Base-by-base conservation (phyloP, 495 filamentous ascomycete species). In the Penicillium paradoxum region DNA sequence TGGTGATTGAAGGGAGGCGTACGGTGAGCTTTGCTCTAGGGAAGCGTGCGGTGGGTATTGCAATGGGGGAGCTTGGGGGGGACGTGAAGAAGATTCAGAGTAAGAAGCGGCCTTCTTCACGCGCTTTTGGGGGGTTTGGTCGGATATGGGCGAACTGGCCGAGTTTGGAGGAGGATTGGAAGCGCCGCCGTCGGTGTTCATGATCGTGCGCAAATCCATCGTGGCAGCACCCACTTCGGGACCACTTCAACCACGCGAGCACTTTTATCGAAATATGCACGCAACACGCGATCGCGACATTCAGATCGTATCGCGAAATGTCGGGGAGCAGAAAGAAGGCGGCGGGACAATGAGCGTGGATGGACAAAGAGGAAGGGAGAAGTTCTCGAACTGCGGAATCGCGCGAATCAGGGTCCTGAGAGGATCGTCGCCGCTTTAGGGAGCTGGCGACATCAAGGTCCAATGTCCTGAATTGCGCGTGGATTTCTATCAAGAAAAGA, bases 191-290 rank as follows among this genome's bases (percentile, higher is more conserved):
- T 80, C 75, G 52, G 49, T 71, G 50, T 79, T 78, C 64, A 80
- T 77, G 60, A 80, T 77, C 32, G 72, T 75, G 66, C 74, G 73
- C 70, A 80, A 72, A 67, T 80, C 76, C 77, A 80, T 80, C 60
- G 60, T 57, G 68, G 60, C 55, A 43, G 56, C 51, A 47, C 46
- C 52, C 42, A 57, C 54, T 54, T 51, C 51, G 54, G 47, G 48
- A 56, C 54, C 51, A 57, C 56, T 52, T 55, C 59, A 37, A 59
- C 56, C 55, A 62, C 60, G 52, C 63, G 50, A 57, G 43, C 51
- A 51, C 44, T 39, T 36, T 59, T 56, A 62, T 59, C 32, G 39
- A 51, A 18, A 44, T 49, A 33, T 27, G 48, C 45, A 48, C 41
- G 53, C 51, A 38, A 57, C 55, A 34, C 25, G 33, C 51, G 47